Conservation (phyloP, 768 basidiomycete species). For the Nevesoporus exiguus region DNA sequence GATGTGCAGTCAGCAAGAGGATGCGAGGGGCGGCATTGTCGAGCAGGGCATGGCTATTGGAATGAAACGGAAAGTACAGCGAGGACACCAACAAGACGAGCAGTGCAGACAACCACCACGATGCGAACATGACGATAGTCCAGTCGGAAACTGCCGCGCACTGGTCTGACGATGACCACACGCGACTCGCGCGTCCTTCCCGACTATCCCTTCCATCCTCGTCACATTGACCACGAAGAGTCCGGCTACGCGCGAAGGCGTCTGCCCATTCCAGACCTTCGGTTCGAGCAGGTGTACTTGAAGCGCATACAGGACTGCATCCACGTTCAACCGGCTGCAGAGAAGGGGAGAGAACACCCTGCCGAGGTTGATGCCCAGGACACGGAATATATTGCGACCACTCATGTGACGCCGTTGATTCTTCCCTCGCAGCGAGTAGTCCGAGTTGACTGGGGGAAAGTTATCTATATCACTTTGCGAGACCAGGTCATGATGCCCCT, state of each 20-base stretch:
- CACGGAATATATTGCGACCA: conserved; percentile 17
- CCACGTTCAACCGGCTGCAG: conserved; percentile 35
- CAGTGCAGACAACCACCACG: conserved; percentile 15
- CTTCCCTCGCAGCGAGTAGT: conserved; percentile 36
- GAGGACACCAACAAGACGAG: conserved; percentile 19
- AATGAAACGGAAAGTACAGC: conserved; percentile 26
- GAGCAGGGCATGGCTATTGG: conserved; percentile 22
- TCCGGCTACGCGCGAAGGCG: conserved; percentile 28
- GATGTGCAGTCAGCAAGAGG: conserved; percentile 85
- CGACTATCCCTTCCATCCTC: conserved; percentile 17
- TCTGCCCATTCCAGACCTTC: conserved; percentile 70
- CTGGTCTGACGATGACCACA: conserved; percentile 23
- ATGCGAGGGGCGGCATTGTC: conserved; percentile 28
- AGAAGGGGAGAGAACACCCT: conserved; percentile 29
- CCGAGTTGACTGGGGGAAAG: conserved; percentile 51
- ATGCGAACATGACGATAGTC: conserved; percentile 11
- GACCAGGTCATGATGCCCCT: conserved; percentile 70
- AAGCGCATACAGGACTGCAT: conserved; percentile 55
- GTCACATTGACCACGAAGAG: conserved; percentile 14
- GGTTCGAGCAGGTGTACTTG: conserved; percentile 72
- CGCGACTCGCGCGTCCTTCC: conserved; percentile 18
- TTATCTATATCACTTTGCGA: conserved; percentile 60
- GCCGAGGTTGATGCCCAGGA: conserved; percentile 16
- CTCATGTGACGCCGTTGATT: conserved; percentile 31
- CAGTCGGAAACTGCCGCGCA: conserved; percentile 21